Evolutionary conservation across 2,329 filamentous ascomycete genomes (phyloP).

Genomic region (Neophaeococcomyces aloes): DNA sequence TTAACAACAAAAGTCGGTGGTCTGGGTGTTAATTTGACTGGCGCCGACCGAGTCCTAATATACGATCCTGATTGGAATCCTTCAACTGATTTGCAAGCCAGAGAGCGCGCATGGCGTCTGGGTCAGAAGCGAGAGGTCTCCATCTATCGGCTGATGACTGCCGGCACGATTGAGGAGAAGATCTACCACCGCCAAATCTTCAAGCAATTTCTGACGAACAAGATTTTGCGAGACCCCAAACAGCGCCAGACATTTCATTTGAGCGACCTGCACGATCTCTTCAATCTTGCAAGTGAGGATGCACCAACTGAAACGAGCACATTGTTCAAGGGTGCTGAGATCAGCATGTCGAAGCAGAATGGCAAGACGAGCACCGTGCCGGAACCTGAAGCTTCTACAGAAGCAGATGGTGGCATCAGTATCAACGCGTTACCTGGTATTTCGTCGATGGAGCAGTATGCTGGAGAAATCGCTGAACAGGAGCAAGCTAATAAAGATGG

Average conservation of each 20-base stretch:
- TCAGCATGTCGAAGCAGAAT: conserved; percentile 46
- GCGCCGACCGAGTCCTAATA: conserved; percentile 91
- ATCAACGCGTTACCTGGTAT: conserved; percentile 50
- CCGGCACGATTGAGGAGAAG: conserved; percentile 96
- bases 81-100: conserved; percentile 87
- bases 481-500: conserved; percentile 25
- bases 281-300: conserved; percentile 62
- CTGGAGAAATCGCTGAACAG: conserved; percentile 39
- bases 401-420: conserved; percentile 25
- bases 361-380: conserved; percentile 11
- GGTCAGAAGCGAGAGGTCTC: conserved; percentile 92
- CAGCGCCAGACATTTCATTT: conserved; percentile 85
- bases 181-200: conserved; percentile 98
- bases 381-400: conserved; percentile 21
- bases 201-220: conserved; percentile 95
- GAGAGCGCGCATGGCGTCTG: conserved; percentile 88
- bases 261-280: conserved; percentile 83
- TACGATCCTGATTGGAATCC: conserved; percentile 99
- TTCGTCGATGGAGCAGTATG: conserved; percentile 54
- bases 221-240: conserved; percentile 87
- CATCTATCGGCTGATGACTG: conserved; percentile 95
- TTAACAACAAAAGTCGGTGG: conserved; percentile 94
- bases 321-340: conserved; percentile 79
- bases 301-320: conserved; percentile 71
- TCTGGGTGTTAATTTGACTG: conserved; percentile 85